Percentiles rank a stretch among this genome's conserved stretches.
phyloP scores from a whole-genome alignment of 768 basidiomycete genomes.

The Tulasnella sp. region DNA sequence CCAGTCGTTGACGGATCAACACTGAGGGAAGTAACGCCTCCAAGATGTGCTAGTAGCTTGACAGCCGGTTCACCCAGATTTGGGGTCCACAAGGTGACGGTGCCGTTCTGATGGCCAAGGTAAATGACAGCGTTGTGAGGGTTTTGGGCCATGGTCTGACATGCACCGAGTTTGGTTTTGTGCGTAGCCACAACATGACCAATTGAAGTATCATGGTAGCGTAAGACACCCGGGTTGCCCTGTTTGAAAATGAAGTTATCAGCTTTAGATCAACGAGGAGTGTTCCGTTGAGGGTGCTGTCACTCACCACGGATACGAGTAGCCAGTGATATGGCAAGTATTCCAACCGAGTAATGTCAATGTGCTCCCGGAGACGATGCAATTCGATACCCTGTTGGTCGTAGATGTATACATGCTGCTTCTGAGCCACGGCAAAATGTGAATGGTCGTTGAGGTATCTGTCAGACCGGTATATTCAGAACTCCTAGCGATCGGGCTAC shows the following conservation, averaged over 20 bases:
- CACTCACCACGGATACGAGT: conserved; percentile 68
- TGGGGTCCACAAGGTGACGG: conserved; percentile 95
- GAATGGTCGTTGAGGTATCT: conserved; percentile 91
- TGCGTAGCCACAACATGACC: conserved; percentile 80
- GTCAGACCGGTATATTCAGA: conserved; percentile 12
- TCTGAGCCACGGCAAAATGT: conserved; percentile 91
- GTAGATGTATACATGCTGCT: conserved; percentile 93
- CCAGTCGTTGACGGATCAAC: conserved; percentile 71
- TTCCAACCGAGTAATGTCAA: conserved; percentile 84
- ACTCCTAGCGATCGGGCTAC: background rate
- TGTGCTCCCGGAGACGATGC: conserved; percentile 71
- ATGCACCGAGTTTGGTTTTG: conserved; percentile 82
- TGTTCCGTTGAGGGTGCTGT: background rate
- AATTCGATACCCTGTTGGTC: conserved; percentile 90
- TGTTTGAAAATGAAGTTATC: conserved; percentile 26
- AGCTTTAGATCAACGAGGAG: conserved; percentile 1
- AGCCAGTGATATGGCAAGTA: conserved; percentile 96
- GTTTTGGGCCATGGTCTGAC: conserved; percentile 82
- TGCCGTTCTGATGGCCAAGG: conserved; percentile 90
- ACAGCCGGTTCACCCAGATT: conserved; percentile 88
- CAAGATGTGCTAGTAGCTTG: conserved; percentile 82
- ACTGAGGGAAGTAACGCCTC: conserved; percentile 71
- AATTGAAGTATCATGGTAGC: conserved; percentile 96
- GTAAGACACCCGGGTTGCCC: conserved; percentile 86
- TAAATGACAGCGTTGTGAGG: conserved; percentile 88